A percentile compares a stretch with the other conserved stretches of the same genome.
phyloP scores from a whole-genome alignment of 129 eudicot genomes.

The Heracleum sosnowskyi region DNA sequence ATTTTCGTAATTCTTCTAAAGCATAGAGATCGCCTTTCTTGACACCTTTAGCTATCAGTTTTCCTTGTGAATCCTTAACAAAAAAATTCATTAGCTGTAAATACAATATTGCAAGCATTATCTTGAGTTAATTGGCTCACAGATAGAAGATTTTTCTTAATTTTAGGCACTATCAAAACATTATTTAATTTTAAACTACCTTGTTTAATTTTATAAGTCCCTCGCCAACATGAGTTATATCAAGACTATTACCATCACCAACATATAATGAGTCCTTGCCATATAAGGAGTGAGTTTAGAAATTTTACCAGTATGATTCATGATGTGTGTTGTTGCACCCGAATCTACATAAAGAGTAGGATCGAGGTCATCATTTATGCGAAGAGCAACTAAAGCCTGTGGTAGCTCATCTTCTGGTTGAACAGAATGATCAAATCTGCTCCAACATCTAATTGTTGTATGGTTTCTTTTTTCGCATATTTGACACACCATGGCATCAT shows the following conservation, averaged over 20 bases:
- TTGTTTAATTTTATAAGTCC: background rate
- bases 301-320: background rate
- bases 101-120: too few species aligned
- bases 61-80: background rate
- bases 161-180: background rate
- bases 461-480: background rate
- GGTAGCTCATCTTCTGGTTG: background rate
- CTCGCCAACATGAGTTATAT: background rate
- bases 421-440: too few species aligned
- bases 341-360: background rate
- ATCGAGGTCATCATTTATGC: background rate
- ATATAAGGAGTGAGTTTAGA: background rate
- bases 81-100: too few species aligned
- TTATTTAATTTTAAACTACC: background rate
- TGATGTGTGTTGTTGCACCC: background rate
- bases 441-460: background rate
- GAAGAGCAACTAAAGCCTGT: background rate
- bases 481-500: background rate
- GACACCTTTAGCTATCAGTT: background rate
- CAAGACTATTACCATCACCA: background rate
- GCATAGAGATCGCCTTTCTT: background rate
- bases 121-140: too few species aligned
- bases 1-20: background rate
- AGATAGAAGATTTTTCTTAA: too few species aligned
- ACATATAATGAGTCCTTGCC: background rate